A percentile compares a stretch with the other conserved stretches of the same genome.
Evolutionary conservation across 202 grass and related monocot genomes (phyloP).

Genomic region (Zizania palustris): DNA sequence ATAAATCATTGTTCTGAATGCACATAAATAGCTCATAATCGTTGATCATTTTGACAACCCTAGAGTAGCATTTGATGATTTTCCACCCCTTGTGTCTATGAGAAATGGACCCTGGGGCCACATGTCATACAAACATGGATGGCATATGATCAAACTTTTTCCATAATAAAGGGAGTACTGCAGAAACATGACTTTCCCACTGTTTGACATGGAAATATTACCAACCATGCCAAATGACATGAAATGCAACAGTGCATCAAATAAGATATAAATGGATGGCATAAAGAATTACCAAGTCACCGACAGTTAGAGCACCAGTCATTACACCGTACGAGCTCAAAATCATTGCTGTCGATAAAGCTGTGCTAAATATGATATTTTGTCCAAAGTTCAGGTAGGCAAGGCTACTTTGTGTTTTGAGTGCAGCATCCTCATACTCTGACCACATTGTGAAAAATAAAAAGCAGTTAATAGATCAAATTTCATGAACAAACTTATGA

Average conservation of each 20-base stretch:
- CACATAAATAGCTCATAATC: background rate
- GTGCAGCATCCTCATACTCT: slow-evolving; percentile 90
- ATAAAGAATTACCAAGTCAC: slow-evolving; percentile 85
- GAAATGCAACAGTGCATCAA: slow-evolving; percentile 8
- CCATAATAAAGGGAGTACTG: background rate
- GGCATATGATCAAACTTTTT: background rate
- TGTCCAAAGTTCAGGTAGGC: slow-evolving; percentile 96
- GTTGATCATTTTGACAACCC: background rate
- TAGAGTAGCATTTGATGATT: background rate
- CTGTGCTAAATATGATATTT: slow-evolving; percentile 89
- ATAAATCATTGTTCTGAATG: background rate
- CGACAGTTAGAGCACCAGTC: slow-evolving; percentile 92
- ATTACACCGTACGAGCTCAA: slow-evolving; percentile 96
- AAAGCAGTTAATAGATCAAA: slow-evolving; percentile 38
- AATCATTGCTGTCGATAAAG: slow-evolving; percentile 93
- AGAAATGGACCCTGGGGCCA: too few species aligned
- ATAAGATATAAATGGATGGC: slow-evolving; percentile 21
- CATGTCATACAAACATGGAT: background rate
- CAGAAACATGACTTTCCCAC: slow-evolving; percentile 1
- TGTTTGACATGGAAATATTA: slow-evolving; percentile 16
- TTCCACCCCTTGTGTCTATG: background rate
- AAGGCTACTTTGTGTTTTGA: slow-evolving; percentile 97
- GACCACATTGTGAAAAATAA: slow-evolving; percentile 38
- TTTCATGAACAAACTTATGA: slow-evolving; percentile 29
- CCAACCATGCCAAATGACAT: slow-evolving; percentile 4